These are phyloP conservation scores for Solanum hybrid DNA, from an alignment of 305 asterid genomes.

Conservation along the genomic window DNA sequence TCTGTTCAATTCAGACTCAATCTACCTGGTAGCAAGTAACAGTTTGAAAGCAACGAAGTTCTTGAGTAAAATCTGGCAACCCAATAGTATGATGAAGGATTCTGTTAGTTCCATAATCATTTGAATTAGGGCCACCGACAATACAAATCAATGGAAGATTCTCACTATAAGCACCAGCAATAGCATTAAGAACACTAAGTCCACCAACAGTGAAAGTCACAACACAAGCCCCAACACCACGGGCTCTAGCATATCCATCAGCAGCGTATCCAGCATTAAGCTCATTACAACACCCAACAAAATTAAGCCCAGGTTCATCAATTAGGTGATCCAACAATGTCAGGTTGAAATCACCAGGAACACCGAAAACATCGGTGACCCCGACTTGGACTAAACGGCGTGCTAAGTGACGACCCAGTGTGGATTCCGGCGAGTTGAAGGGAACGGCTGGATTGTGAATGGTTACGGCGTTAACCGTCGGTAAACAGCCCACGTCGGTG, in stretches of 20 bases:
- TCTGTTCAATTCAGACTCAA: neutral
- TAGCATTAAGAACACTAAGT: slow-evolving; percentile 63
- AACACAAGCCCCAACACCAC: slow-evolving; percentile 75
- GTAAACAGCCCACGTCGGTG: slow-evolving; percentile 10
- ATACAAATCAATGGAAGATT: slow-evolving; percentile 73
- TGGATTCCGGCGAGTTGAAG: slow-evolving; percentile 24
- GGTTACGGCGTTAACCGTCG: slow-evolving; percentile 16
- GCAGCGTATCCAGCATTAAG: slow-evolving; percentile 85
- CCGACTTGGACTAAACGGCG: slow-evolving; percentile 71
- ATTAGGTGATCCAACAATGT: slow-evolving; percentile 64
- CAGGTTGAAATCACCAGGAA: slow-evolving; percentile 76
- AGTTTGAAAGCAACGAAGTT: slow-evolving; percentile 58
- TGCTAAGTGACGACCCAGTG: slow-evolving; percentile 69
- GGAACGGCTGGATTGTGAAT: slow-evolving; percentile 16
- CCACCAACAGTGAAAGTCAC: slow-evolving; percentile 89
- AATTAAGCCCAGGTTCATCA: slow-evolving; percentile 58
- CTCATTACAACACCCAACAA: slow-evolving; percentile 80
- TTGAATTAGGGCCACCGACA: slow-evolving; percentile 82
- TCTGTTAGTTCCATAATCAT: slow-evolving; percentile 69
- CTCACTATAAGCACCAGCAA: slow-evolving; percentile 85
- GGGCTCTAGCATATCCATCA: slow-evolving; percentile 66
- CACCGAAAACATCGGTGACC: slow-evolving; percentile 57
- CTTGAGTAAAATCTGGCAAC: slow-evolving; percentile 71
- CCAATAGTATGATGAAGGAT: slow-evolving; percentile 77
- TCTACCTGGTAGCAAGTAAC: slow-evolving; percentile 69